Base-by-base conservation (phyloP, 2,329 filamentous ascomycete species). In the Monilinia vaccinii-corymbosi region DNA sequence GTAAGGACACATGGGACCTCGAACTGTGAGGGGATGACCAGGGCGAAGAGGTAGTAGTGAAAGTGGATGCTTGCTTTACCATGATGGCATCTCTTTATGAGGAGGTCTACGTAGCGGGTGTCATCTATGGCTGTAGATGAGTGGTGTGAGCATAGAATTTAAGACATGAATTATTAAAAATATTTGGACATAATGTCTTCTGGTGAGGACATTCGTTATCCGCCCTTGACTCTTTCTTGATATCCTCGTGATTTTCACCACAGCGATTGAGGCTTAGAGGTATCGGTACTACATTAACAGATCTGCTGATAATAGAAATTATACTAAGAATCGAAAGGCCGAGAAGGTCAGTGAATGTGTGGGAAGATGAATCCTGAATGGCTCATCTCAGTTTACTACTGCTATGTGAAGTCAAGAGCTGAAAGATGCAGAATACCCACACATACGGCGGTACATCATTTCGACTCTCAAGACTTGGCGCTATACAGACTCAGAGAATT, bases 31-130 rank as follows among this genome's bases (percentile, higher is more conserved):
- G 73, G 73, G 77, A 63, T 87, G 79, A 34, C 86, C 86, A 0
- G 86, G 85, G 18, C 74, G 67, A 7, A 89, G 75, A 89, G 75
- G 3, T 79, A 81, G 74, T 89, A n/a, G n/a, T n/a, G n/a, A 86
- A n/a, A 90, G 66, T 89, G 80, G 0, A 76, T 79, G 66, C 82
- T 86, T 46, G 81, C 80, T 72, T 82, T 83, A 62, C 87, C 87
- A 56, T 79, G 73, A 2, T 85, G 85, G 67, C 89, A 90, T 60
- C 80, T 76, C 72, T 89, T 90, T 16, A 90, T 79, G 49, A 89
- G 74, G 21, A 89, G 74, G 11, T 88, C 84, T 8, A 90, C 66
- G 60, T 75, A 76, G 7, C 85, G 86, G 2, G 77, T 76, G 42
- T 83, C 76, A 42, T 83, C 81, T 80, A 18, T 42, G 7, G n/a